Evolutionary conservation across 2,329 filamentous ascomycete species (phyloP), one percentile per base, ranked within the genome.

Genomic region (Fusarium tjaetaba): DNA sequence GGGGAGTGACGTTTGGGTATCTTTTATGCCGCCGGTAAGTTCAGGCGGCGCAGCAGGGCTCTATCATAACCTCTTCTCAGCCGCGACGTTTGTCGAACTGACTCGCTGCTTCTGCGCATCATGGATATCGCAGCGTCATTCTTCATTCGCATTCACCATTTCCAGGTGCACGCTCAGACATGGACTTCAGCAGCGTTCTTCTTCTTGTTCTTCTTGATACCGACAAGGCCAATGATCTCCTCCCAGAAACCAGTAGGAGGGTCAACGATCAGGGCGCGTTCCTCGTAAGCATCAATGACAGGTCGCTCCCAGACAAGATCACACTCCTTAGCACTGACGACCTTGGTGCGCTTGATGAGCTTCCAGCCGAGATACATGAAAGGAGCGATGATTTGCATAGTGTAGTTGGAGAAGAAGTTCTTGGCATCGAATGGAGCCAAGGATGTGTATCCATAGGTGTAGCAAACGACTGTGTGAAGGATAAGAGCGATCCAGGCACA

Each of bases 291-390:
- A 71, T 89, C 87, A 62, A 89, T 86, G 24, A 84, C 72, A 28
- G 86, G 87, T 36, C 84, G 80, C 70, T 89, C 85, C 88, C 88
- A 86, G 46, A 88, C 81, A 14, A 90, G 81, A 73, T 90, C 88
- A 2, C 85, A 86, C 70, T 91, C 85, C 13, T 82, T 75, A 0
- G 88, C 78, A 11, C 80, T 80, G 13, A 89, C 81, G 41, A 87
- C 79, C 70, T 85, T 86, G 4, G 89, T 91, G 41, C 82, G 83
- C 80, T 88, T 87, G 76, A 89, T 28, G 7, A 91, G 15, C 80
- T 92, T 92, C 87, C 88, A 92, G 70, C 83, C 83, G 9, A 84
- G 41, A 73, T 85, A 90, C 34, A 86, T 79, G 53, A 88, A 78
- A 3, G 83, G 81, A 0, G 84, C 84, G 11, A 89, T 78, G 22